Evolutionary conservation across 768 basidiomycete genomes (phyloP), one percentile per base, ranked within the genome.

Genomic region (Lactifluus subvellereus): DNA sequence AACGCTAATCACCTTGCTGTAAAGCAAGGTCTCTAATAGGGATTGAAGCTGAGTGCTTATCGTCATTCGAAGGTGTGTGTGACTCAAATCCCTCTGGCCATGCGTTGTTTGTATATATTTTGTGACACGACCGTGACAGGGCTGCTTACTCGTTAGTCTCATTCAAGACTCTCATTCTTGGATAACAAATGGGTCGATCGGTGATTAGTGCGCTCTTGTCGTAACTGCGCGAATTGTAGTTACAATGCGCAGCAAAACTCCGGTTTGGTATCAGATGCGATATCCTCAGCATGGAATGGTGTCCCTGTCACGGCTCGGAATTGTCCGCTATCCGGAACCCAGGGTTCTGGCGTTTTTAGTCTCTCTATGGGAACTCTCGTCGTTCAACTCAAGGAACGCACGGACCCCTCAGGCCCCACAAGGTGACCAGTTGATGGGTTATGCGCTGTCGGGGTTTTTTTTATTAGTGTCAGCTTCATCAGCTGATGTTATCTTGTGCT

Each of bases 61-160:
- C 18, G 9, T 22, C n/a, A 48, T n/a, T 20, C 45, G 42, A 45
- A 45, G n/a, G 18, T 27, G 18, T n/a, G 11, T 16, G 52, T 54
- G 22, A 30, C 48, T 47, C 57, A 37, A 57, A 10, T 16, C n/a
- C 45, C 45, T 18, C 3, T 47, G 45, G 11, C 3, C 38, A 4
- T 20, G 11, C 45, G 40, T 22, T 59, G 40, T 55, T 59, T 64
- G 43, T 40, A 35, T 30, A 22, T 54, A 27, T 54, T 54, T 16
- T 51, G 62, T 64, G 53, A 64, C 62, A 50, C 6, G 30, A 32
- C 43, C 50, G 62, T 64, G 58, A 64, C 62, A 18, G 6, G 27
- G 40, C 51, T 18, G 59, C 45, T 8, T 33, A 38, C 20, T 11
- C 18, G 47, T 54, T 16, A 35, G 22, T 40, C 37, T 40, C 33